These are phyloP conservation scores for Globisporangium mamillatum DNA, from an alignment of 352 stramenopile genomes.

Conservation along the genomic window DNA sequence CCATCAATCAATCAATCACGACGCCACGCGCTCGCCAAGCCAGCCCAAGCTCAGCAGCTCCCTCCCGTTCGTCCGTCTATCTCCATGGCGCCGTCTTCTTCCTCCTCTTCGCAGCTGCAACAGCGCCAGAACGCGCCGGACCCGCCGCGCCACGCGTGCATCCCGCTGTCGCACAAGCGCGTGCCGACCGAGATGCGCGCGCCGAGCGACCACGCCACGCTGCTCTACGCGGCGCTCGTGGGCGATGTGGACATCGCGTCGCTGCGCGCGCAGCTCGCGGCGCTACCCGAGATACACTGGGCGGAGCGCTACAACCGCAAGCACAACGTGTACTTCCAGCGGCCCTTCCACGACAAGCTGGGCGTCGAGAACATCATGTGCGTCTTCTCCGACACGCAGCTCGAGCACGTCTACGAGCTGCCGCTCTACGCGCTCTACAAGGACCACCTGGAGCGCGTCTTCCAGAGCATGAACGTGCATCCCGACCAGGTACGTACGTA, in stretches of 20 bases:
- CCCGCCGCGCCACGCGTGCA: constrained; percentile 31
- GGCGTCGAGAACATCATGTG: constrained; percentile 95
- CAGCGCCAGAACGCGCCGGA: constrained; percentile 35
- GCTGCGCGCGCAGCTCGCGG: constrained; percentile 34
- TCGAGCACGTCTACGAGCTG: constrained; percentile 89
- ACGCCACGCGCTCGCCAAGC: too few relatives aligned
- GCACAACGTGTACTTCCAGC: constrained; percentile 86
- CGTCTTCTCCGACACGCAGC: constrained; percentile 96
- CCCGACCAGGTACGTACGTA: constrained; percentile 24
- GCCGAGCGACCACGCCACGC: constrained; percentile 30
- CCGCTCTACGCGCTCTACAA: constrained; percentile 80
- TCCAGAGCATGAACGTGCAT: constrained; percentile 54
- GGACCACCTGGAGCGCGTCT: constrained; percentile 59
- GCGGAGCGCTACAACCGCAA: constrained; percentile 40
- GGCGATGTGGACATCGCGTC: constrained; percentile 33
- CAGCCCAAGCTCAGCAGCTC: not conserved
- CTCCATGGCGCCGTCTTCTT: not conserved
- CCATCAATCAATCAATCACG: not conserved
- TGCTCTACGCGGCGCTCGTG: constrained; percentile 44
- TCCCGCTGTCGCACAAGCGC: constrained; percentile 52
- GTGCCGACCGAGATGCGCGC: constrained; percentile 50
- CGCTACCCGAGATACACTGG: constrained; percentile 39
- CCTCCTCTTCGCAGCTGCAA: not conserved
- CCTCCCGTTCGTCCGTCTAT: not conserved
- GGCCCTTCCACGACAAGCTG: constrained; percentile 93